Evolutionary conservation across 73 alveolate species (phyloP).

Genomic region (Tetrahymena borealis): DNA sequence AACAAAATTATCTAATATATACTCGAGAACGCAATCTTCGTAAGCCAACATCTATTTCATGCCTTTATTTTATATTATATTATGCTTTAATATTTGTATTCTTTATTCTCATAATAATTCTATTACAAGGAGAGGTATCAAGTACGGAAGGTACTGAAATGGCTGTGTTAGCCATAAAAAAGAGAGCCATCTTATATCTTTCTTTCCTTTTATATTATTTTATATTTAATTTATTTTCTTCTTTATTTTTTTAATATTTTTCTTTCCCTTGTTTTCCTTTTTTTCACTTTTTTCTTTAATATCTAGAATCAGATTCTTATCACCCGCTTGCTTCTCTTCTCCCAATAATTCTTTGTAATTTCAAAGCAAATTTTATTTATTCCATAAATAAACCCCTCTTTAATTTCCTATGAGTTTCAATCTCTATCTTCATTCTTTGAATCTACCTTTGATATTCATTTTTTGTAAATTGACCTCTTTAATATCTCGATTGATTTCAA

Average conservation of each 20-base stretch:
- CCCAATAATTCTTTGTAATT: neutral
- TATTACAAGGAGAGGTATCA: neutral
- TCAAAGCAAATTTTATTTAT: neutral
- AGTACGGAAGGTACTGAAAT: neutral
- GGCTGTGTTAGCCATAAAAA: conserved; percentile 2
- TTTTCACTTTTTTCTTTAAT: neutral
- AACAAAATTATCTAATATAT: conserved; percentile 2
- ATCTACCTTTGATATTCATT: too few species aligned
- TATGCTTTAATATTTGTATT: neutral
- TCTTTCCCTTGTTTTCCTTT: neutral
- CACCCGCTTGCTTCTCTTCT: neutral
- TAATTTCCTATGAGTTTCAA: too few species aligned
- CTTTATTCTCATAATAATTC: neutral
- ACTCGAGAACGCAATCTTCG: conserved; percentile 87
- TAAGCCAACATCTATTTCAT: conserved; percentile 71
- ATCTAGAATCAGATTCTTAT: neutral
- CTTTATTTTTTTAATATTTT: neutral
- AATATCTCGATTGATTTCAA: too few species aligned
- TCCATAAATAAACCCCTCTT: neutral
- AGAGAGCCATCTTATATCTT: conserved; percentile 2
- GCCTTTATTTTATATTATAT: conserved; percentile 19
- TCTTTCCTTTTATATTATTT: neutral
- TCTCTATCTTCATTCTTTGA: too few species aligned
- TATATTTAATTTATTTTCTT: neutral
- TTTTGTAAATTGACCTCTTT: too few species aligned